A percentile compares a stretch with the other conserved stretches of the same genome.
These are phyloP conservation scores for Umbelopsis ramanniana DNA, from an alignment of 192 early-diverging fungal genomes.

Conservation along the genomic window DNA sequence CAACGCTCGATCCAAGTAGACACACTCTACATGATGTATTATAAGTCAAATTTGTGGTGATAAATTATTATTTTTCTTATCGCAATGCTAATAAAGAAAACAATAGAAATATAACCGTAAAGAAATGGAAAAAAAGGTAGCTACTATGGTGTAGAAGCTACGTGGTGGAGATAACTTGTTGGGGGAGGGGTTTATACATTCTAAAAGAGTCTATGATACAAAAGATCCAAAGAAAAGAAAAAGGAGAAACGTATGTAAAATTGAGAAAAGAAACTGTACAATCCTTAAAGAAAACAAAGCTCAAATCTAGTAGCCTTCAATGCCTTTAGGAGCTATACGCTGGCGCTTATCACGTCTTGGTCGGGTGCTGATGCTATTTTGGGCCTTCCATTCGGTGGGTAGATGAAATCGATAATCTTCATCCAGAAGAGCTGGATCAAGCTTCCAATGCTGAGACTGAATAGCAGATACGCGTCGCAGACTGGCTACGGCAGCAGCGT, in stretches of 20 bases:
- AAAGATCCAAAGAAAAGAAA: not conserved
- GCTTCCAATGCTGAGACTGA: constrained; percentile 54
- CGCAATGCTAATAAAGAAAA: no score
- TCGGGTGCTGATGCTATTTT: constrained; percentile 48
- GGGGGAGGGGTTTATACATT: not conserved
- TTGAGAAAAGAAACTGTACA: not conserved
- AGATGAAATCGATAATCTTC: constrained; percentile 51
- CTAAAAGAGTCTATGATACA: constrained; percentile 12
- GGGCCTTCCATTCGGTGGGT: constrained; percentile 50
- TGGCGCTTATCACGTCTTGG: constrained; percentile 44
- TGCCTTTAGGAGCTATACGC: constrained; percentile 25
- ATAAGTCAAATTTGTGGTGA: not conserved
- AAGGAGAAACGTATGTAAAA: constrained; percentile 1
- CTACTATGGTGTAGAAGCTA: no score
- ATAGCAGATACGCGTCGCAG: constrained; percentile 43
- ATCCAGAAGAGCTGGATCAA: constrained; percentile 40
- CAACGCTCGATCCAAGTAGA: not conserved
- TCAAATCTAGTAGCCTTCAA: constrained; percentile 35
- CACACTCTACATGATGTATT: not conserved
- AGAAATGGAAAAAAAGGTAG: no score
- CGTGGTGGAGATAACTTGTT: no score
- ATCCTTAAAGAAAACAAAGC: not conserved
- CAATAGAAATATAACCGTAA: no score
- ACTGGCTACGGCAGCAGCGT: constrained; percentile 45
- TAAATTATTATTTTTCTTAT: no score